Percentiles rank a stretch among this genome's conserved stretches.
These are phyloP conservation scores for Helenozyma rhizophorensis DNA, from an alignment of 805 yeast species.

Conservation along the genomic window DNA sequence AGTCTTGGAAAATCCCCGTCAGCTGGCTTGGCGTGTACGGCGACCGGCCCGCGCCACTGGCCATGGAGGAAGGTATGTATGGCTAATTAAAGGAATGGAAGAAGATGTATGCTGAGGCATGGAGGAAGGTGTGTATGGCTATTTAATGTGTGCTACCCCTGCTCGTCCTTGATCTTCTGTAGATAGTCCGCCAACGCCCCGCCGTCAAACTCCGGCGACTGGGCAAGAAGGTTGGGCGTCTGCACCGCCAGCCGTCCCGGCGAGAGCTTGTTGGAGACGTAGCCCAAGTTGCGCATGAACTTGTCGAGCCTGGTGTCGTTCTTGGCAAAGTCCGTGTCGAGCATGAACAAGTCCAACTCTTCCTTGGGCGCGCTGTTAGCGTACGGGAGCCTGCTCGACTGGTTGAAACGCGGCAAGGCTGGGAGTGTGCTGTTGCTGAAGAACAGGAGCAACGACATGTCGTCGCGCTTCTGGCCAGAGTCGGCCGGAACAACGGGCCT, in stretches of 20 bases:
- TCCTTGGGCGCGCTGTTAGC: constrained; percentile 5
- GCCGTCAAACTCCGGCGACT: not conserved
- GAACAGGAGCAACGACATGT: not conserved
- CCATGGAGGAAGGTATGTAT: constrained; percentile 75
- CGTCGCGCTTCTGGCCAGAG: not conserved
- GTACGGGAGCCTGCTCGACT: not conserved
- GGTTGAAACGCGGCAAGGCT: constrained; percentile 1
- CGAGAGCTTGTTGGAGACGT: constrained; percentile 4
- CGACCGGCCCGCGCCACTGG: constrained; percentile 55
- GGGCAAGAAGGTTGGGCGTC: not conserved
- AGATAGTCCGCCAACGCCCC: not conserved
- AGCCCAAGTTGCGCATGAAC: constrained; percentile 13
- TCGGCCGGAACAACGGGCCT: too few species aligned
- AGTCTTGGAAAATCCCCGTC: constrained; percentile 50
- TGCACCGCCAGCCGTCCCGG: too few species aligned
- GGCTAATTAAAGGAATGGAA: too few species aligned
- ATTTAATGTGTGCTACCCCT: too few species aligned
- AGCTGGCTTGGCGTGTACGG: constrained; percentile 92
- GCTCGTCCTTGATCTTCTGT: not conserved
- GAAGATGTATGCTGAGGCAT: too few species aligned
- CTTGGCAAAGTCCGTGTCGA: constrained; percentile 13
- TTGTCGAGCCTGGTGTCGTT: constrained; percentile 10
- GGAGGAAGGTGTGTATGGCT: constrained; percentile 75
- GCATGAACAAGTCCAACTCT: constrained; percentile 13
- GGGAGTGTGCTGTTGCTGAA: not conserved